Evolutionary conservation across 192 early-diverging fungal species (phyloP), one percentile per base, ranked within the genome.

Genomic region (Fimicolochytrium jonesii): DNA sequence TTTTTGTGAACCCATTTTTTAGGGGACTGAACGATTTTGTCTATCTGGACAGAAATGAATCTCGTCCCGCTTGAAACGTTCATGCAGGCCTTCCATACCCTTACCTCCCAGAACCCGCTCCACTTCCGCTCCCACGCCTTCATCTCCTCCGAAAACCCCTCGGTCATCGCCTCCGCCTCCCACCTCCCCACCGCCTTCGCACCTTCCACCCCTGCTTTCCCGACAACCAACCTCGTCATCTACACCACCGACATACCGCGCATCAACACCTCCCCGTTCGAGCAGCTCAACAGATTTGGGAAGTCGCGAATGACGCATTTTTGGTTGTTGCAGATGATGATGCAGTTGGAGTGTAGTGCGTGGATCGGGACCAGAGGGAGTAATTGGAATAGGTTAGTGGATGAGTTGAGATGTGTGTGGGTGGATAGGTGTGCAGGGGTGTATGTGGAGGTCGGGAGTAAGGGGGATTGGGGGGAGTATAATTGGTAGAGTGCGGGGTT

Each of bases 301-400:
- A 15, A 20, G 48, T 25, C 20, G 20, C 22, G 15, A 17, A 50
- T 50, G 48, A 50, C 48, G 7, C 4, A 28, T 20, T 6, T 4
- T 28, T 50, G 48, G 48, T 50, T 6, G 15, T 15, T 50, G 22
- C 48, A 50, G 48, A 20, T 50, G 2, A 28, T 20, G 48, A 50
- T 50, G 48, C 23, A 20, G 25, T 30, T 50, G 48, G 48, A 50
- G 48, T 50, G 48, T 30, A 28, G 30, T 50, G 48, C 23, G 29
- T 50, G 2, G 3, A 28, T 50, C 26, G 48, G 48, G 6, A 50
- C 48, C 26, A 50, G 48, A 23, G 48, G 23, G 22, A 28, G 23
- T 2, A 50, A 50, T 23, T 50, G 48, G 48, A 50, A 50, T 26
- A 20, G 48, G 23, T 28, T 50, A 5, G 30, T 50, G 22, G 48